Base-by-base conservation (phyloP, 1,284 basidiomycete genomes). In the Cutaneotrichosporon sp. region DNA sequence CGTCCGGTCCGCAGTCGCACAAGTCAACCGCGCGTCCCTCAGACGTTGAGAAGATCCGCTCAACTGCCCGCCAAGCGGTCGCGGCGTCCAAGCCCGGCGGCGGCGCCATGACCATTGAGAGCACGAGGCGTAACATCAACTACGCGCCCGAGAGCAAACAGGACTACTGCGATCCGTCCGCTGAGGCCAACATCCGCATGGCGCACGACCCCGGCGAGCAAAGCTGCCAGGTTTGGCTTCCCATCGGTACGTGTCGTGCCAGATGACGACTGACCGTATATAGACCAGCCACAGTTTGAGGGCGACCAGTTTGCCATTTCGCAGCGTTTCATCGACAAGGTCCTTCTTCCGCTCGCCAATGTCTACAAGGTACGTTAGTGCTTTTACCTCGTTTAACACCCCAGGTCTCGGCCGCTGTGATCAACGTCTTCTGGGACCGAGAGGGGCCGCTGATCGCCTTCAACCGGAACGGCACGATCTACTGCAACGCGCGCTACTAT, bases 381-480 rank as follows among this genome's bases (percentile, higher is more conserved):
- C 35, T 1, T 7, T 23, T 13, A 13, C 22, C 17, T 7, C n/a
- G 26, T 34, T 38, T 30, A 20, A 21, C 8, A 33, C 30, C 18
- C 10, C 54, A 73, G 69, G 66, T 73, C 17, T 49, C 64, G 10
- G 77, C 83, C 15, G 77, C 81, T 0, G 86, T 85, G 51, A 66
- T 97, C 59, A 88, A 93, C 64, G 81, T 98, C 3, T 97, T 97
- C 70, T 87, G 85, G 73, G 92, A 98, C 67, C 68, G 80, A 10
- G 76, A 78, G 7, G 92, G 93, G 1, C 86, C 84, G 1, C 77
- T 87, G 17, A 96, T 97, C 56, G 94, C 93, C 0, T 97, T 97
- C 79, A 98, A 97, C 72, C 80, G 90, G 26, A 85, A 84, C 48
- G 91, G 90, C 3, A 86, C 86, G 54, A 80, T 98, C 26, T 97